Conservation (phyloP, 495 filamentous ascomycete species). For the Lindgomyces ingoldianus region DNA sequence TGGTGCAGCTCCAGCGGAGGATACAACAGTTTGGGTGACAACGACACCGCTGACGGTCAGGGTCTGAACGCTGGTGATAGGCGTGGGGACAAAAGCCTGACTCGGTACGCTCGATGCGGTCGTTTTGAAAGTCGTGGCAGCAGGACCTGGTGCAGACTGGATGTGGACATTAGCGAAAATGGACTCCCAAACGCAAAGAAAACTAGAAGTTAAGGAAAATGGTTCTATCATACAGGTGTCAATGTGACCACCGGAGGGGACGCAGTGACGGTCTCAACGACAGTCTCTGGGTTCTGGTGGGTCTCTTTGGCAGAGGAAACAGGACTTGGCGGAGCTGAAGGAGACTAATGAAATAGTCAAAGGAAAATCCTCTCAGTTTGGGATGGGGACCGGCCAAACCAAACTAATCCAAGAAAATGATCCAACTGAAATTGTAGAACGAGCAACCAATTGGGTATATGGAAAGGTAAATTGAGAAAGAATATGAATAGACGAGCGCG, state of each 20-base stretch:
- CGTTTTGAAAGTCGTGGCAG: background rate
- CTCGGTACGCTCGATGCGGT: background rate
- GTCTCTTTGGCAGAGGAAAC: constrained; percentile 5
- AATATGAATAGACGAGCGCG: background rate
- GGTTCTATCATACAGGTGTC: constrained; percentile 25
- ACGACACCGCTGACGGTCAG: constrained; percentile 29
- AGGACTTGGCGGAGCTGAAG: constrained; percentile 33
- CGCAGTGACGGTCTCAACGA: constrained; percentile 32
- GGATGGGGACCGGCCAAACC: no score
- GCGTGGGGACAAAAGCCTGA: background rate
- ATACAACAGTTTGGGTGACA: constrained; percentile 26
- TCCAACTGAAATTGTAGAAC: background rate
- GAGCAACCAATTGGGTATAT: background rate
- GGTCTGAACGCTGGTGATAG: constrained; percentile 10
- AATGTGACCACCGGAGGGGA: constrained; percentile 17
- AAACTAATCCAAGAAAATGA: constrained; percentile 12
- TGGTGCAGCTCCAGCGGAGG: constrained; percentile 12
- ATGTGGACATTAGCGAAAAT: background rate
- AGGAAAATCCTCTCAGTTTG: no score
- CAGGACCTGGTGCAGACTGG: background rate
- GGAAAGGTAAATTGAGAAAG: background rate
- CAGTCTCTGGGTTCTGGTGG: constrained; percentile 25
- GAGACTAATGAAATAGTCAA: constrained; percentile 34
- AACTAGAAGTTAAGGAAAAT: background rate
- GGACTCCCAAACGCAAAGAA: background rate